Base-by-base conservation (phyloP, 1,139 yeast species). In the Candida sp. region DNA sequence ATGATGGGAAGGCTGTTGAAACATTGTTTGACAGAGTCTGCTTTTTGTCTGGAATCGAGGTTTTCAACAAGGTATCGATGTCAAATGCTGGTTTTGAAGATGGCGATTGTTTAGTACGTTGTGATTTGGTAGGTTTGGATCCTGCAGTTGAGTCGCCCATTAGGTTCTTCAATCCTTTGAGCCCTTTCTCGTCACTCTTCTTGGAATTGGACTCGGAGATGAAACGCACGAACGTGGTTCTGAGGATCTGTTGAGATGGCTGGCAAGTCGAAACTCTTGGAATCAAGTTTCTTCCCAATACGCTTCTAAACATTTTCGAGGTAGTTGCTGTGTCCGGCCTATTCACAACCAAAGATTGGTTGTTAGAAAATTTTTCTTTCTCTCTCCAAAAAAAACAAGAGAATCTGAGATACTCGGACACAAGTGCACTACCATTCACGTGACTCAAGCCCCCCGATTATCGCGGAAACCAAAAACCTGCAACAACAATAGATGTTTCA, bases 31-130 rank as follows among this genome's bases (percentile, higher is more conserved):
- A 42, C 5, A 46, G 23, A 9, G 44, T 35, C 25, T 46, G 45
- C 9, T 44, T 33, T 22, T n/a, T n/a, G 12, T 46, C 38, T 26
- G 52, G 54, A 23, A 56, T 51, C 9, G 58, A 54, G 25, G 41
- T 53, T 48, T 56, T 59, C 47, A 62, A 58, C 47, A 62, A 56
- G 17, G 57, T 63, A 51, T 62, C 60, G 48, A 62, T 60, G 47
- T 62, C 47, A 7, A 50, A 35, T 12, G 32, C 8, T 34, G 28
- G 28, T 12, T 34, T 44, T 4, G 8, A 22, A 32, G 35, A 8
- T n/a, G 49, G 33, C 9, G 34, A 12, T 35, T 38, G 31, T 22
- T 35, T 44, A 3, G 27, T 28, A n/a, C n/a, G n/a, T 25, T 42
- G 30, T 37, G 39, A 44, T 27, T 32, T 26, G 38, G 37, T 42